A percentile compares a stretch with the other conserved stretches of the same genome.
Evolutionary conservation across 2,329 filamentous ascomycete species (phyloP).

Genomic region (Fusarium citri): DNA sequence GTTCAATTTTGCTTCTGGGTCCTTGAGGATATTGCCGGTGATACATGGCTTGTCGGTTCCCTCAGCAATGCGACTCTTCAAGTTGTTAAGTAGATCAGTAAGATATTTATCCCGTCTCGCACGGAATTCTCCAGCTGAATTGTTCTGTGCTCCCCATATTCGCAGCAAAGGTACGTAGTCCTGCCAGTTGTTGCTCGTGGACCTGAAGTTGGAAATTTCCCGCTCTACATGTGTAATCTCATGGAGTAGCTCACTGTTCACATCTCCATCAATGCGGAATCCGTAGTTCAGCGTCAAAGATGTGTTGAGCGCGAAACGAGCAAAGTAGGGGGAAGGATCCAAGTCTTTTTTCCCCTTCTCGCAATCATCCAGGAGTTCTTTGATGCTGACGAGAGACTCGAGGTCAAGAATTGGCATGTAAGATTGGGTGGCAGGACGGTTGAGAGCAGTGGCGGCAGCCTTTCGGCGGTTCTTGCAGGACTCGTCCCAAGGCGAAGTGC

Average conservation of each 20-base stretch:
- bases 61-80: conserved; percentile 54
- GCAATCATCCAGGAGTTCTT: conserved; percentile 75
- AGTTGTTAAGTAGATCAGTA: conserved; percentile 73
- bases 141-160: conserved; percentile 70
- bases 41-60: conserved; percentile 57
- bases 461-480: conserved; percentile 82
- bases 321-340: conserved; percentile 79
- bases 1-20: conserved; percentile 57
- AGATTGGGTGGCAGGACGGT: conserved; percentile 78
- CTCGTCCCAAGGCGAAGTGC: conserved; percentile 86
- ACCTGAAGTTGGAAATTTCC: conserved; percentile 79
- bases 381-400: conserved; percentile 77
- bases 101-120: conserved; percentile 74
- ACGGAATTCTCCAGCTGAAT: conserved; percentile 73
- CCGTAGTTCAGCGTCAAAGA: conserved; percentile 84
- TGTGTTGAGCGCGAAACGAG: conserved; percentile 81
- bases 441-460: conserved; percentile 81
- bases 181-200: conserved; percentile 85
- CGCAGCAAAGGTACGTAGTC: conserved; percentile 84
- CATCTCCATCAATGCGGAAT: conserved; percentile 76
- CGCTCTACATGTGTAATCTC: conserved; percentile 83
- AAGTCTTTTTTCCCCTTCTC: conserved; percentile 71
- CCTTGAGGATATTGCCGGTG: conserved; percentile 66
- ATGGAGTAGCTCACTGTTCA: conserved; percentile 73
- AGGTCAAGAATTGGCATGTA: conserved; percentile 88